Evolutionary conservation across 768 basidiomycete genomes (phyloP).

Genomic region (Tylopilus felleus): DNA sequence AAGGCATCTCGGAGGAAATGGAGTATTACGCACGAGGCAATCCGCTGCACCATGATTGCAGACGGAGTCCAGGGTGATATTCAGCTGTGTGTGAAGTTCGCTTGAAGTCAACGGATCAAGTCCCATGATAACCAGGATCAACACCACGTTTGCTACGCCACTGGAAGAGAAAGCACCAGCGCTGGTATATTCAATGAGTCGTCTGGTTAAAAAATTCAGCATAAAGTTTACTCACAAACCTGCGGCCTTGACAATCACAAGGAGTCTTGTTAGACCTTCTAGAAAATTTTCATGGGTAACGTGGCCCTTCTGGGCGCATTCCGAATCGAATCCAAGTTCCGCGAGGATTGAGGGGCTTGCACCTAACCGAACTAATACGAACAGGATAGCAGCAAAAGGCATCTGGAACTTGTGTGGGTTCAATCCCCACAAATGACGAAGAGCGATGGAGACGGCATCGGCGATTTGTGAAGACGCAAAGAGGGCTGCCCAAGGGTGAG

Average conservation of each 20-base stretch:
- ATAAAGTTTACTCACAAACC: constrained; percentile 40
- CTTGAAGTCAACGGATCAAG: constrained; percentile 49
- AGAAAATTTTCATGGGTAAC: constrained; percentile 27
- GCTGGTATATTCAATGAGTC: constrained; percentile 22
- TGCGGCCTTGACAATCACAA: constrained; percentile 40
- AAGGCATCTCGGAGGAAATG: background rate
- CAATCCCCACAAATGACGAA: constrained; percentile 35
- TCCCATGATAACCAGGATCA: constrained; percentile 51
- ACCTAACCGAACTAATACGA: constrained; percentile 43
- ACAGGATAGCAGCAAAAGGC: constrained; percentile 36
- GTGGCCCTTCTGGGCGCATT: constrained; percentile 4
- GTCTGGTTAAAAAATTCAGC: background rate
- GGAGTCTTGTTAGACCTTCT: constrained; percentile 38
- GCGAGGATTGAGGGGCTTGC: constrained; percentile 37
- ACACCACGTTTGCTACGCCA: constrained; percentile 48
- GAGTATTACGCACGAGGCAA: constrained; percentile 19
- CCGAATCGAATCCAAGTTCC: constrained; percentile 31
- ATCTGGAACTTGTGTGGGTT: constrained; percentile 21
- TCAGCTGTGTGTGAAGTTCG: constrained; percentile 46
- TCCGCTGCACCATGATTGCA: constrained; percentile 39
- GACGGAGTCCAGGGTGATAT: constrained; percentile 44
- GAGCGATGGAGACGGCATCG: constrained; percentile 31
- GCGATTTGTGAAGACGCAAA: constrained; percentile 27
- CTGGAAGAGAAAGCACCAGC: constrained; percentile 32
- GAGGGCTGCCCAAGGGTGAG: constrained; percentile 17